Evolutionary conservation across 257 asterid genomes (phyloP), one percentile per base, ranked within the genome.

Genomic region (Haberlea rhodopensis): DNA sequence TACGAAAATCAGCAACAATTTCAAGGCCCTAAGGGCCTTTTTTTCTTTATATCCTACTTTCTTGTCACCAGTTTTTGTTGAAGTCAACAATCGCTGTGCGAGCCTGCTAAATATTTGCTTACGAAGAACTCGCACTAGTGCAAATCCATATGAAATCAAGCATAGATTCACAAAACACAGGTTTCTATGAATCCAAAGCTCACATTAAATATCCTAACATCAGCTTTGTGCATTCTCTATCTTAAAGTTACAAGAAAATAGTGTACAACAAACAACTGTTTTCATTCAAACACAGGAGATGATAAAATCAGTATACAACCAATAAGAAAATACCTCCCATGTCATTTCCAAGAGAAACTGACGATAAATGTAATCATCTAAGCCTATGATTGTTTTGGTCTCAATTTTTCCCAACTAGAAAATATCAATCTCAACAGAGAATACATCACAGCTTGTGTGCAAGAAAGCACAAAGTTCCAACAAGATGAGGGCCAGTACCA

Each of bases 401-500:
- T 77, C 27, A 78, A 25, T 66, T 71, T 82, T 13, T 78, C 89
- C 87, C 90, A 83, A 59, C 72, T 48, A 55, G 88, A 81, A 63
- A 82, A 75, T 10, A 90, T 23, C 29, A 81, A 60, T 37, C 85
- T 60, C 73, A 84, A 61, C 5, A 87, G 65, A 22, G 90, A 79
- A 61, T 71, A 81, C 27, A 88, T 63, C 57, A 88, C 60, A 2
- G 84, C 80, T 63, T 73, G 77, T 62, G 81, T 72, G 70, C 95
- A 91, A 0, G 95, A 76, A 72, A 81, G 31, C 1, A 88, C 26
- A 29, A 91, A 91, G 71, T 84, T 83, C 97, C 96, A 91, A 79
- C 90, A 91, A 22, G 96, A 88, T 15, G 96, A 88, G n/a, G 97
- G 97, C 96, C 97, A 91, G 69, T 84, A 88, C 96, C 97, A 84